Base-by-base conservation (phyloP, 2,329 filamentous ascomycete species). In the Aaosphaeria arxii region DNA sequence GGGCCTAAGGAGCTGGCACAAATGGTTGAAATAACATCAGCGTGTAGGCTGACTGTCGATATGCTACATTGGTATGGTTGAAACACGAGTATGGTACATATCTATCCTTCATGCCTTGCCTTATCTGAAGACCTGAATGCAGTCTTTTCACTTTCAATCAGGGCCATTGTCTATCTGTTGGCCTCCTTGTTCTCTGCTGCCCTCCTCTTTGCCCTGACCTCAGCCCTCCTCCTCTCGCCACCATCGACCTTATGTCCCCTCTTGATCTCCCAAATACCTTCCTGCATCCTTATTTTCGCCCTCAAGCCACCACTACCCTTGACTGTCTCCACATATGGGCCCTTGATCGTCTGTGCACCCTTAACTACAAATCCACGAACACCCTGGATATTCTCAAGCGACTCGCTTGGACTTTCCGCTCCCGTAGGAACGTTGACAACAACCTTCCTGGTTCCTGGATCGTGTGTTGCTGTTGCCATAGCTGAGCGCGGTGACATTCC, bases 191-290 rank as follows among this genome's bases (percentile, higher is more conserved):
- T 85, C 75, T 91, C 88, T 33, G 85, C 85, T 44, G 88, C 84
- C 56, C 87, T 82, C 74, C 84, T 87, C 85, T 95, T 96, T 61
- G 91, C 90, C 61, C 89, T 81, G 45, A 96, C 85, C 75, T 95
- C 87, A 11, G 87, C 88, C 70, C 82, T 85, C 72, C 94, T 83
- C 70, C 94, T 85, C 79, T 99, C 94, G 78, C 94, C 94, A 65
- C 94, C 94, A 72, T 97, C 91, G 57, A 99, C 86, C 85, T 97
- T 97, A 64, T 84, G 84, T 30, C 94, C 92, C 62, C 86, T 81
- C 67, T 81, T 86, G 62, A 91, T 79, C 76, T 97, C 92, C 94
- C 92, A 97, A 77, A 97, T 87, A 7, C 92, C 91, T 70, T 96
- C 91, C 48, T 85, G 83, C 24, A 89, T 80, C 54, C 79, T 77